Evolutionary conservation across 768 basidiomycete species (phyloP).

Genomic region (Kwoniella dejecticola): DNA sequence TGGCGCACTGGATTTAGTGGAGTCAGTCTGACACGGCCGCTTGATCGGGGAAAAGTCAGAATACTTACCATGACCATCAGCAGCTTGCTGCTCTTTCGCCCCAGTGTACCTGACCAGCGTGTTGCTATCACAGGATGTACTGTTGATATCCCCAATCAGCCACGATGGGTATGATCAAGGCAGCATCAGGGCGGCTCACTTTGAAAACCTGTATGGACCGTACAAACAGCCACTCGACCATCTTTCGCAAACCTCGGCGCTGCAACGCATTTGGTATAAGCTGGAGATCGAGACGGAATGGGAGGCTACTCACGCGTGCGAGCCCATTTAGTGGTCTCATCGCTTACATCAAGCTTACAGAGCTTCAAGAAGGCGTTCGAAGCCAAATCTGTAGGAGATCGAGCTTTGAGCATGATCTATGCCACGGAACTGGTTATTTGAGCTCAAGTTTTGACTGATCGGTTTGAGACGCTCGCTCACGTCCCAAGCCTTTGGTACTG

Average conservation of each 20-base stretch:
- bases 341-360: constrained; percentile 56
- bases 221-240: constrained; percentile 59
- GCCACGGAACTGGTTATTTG: neutral
- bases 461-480: constrained; percentile 33
- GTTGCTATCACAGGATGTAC: constrained; percentile 61
- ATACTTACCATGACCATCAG: neutral
- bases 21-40: constrained; percentile 6
- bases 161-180: neutral
- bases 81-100: constrained; percentile 53
- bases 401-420: constrained; percentile 53
- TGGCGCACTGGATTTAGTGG: constrained; percentile 53
- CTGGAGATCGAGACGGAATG: neutral
- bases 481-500: constrained; percentile 56
- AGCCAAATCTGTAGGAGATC: constrained; percentile 52
- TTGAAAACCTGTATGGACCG: constrained; percentile 59
- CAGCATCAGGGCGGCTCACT: constrained; percentile 24
- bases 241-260: constrained; percentile 60
- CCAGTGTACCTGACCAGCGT: constrained; percentile 59
- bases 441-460: neutral
- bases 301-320: constrained; percentile 34
- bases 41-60: neutral
- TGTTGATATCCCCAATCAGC: neutral
- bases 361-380: constrained; percentile 52
- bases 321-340: constrained; percentile 57
- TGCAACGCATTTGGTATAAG: constrained; percentile 34